Conservation (phyloP, 352 stramenopile genomes). For the Globisporangium echinulatum region DNA sequence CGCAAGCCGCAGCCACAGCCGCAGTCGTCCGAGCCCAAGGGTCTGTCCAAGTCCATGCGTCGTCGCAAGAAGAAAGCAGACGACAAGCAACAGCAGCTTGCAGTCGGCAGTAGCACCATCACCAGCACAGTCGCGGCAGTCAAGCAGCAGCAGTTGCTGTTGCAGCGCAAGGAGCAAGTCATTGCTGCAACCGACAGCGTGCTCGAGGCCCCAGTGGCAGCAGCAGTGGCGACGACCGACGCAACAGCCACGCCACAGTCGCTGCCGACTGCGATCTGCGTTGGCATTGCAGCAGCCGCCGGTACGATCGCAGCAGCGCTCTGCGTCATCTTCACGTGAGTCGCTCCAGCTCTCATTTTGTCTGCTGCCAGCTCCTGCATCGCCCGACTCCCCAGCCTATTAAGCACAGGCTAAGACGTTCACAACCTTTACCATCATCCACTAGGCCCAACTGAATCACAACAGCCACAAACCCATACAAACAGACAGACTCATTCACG, state of each 20-base stretch:
- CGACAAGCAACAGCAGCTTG: conserved; percentile 19
- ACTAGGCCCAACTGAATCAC: background rate
- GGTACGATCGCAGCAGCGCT: conserved; percentile 52
- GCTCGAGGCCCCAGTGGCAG: conserved; percentile 9
- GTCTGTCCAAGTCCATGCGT: conserved; percentile 12
- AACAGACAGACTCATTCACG: background rate
- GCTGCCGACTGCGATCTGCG: conserved; percentile 31
- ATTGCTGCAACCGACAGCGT: conserved; percentile 1
- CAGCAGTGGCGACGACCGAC: background rate
- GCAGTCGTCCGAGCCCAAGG: conserved; percentile 1
- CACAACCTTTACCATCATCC: no score
- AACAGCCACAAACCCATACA: background rate
- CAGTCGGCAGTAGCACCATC: background rate
- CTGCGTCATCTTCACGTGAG: conserved; percentile 54
- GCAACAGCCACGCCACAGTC: conserved; percentile 12
- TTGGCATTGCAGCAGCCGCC: conserved; percentile 49
- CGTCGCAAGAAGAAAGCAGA: conserved; percentile 35
- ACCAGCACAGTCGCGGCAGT: background rate
- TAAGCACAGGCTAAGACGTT: no score
- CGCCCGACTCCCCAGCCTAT: background rate
- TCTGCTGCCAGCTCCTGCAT: background rate
- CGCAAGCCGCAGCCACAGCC: background rate
- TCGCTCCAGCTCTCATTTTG: background rate
- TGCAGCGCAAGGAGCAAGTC: conserved; percentile 1
- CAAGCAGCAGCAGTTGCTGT: conserved; percentile 8